Percentiles rank a stretch among this genome's conserved stretches.
These are phyloP conservation scores for Mycena olivaceomarginata DNA, from an alignment of 768 basidiomycete genomes.

Conservation along the genomic window DNA sequence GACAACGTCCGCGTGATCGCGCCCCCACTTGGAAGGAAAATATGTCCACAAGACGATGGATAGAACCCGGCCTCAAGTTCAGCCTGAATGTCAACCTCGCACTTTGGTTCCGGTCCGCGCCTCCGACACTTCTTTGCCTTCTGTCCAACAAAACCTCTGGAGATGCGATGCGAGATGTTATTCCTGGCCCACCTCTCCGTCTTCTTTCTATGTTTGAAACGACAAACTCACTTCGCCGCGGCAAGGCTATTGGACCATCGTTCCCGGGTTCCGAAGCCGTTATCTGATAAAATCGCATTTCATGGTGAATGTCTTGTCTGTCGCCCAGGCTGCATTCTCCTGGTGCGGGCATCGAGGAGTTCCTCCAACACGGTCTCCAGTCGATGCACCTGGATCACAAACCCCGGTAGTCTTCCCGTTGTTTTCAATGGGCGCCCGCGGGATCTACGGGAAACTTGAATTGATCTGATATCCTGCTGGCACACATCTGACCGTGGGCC, in stretches of 20 bases:
- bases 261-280: too few relatives aligned
- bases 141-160: background rate
- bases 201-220: background rate
- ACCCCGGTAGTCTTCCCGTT: background rate
- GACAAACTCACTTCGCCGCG: background rate
- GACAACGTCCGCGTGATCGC: too few relatives aligned
- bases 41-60: too few relatives aligned
- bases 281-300: too few relatives aligned
- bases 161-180: background rate
- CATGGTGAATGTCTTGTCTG: too few relatives aligned
- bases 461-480: background rate
- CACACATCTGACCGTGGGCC: background rate
- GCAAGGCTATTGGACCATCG: too few relatives aligned
- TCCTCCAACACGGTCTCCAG: too few relatives aligned
- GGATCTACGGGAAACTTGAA: background rate
- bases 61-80: background rate
- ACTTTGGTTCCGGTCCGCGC: background rate
- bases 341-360: too few relatives aligned
- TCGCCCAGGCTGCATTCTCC: too few relatives aligned
- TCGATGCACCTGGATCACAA: background rate
- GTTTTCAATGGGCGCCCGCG: background rate
- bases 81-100: background rate
- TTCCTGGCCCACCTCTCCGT: background rate
- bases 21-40: too few relatives aligned
- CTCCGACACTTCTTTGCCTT: background rate